These are phyloP conservation scores for Crithidia fasciculata DNA, from an alignment of 208 protist species.

Conservation along the genomic window DNA sequence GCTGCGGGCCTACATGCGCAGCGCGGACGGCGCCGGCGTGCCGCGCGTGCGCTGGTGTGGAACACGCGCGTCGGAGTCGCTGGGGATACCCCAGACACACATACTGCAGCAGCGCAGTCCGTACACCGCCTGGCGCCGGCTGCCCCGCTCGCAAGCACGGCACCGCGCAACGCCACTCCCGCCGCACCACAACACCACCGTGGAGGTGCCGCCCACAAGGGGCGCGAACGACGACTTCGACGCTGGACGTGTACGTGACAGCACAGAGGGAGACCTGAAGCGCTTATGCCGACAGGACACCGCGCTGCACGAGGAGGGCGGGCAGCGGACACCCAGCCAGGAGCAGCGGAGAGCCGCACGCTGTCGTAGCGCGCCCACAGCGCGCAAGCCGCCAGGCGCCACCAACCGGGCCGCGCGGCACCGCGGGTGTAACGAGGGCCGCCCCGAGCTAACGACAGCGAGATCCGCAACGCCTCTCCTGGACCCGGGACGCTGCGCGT, in stretches of 20 bases:
- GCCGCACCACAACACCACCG: neutral
- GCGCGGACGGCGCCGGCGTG: neutral
- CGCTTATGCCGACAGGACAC: neutral
- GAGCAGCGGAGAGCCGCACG: neutral
- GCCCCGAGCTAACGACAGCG: conserved; percentile 13
- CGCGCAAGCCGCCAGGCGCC: neutral
- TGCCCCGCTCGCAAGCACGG: neutral
- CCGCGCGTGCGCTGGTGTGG: conserved; percentile 28
- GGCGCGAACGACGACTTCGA: neutral
- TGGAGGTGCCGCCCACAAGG: neutral
- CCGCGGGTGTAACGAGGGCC: conserved; percentile 15
- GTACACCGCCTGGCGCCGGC: neutral
- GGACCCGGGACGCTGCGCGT: neutral
- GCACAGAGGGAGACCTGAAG: neutral
- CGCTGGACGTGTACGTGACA: neutral
- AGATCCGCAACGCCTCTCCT: conserved; percentile 6
- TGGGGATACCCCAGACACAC: conserved; percentile 14
- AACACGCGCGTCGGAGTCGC: conserved; percentile 19
- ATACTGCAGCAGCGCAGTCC: conserved; percentile 22
- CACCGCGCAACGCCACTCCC: too few relatives aligned
- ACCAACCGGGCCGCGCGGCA: neutral
- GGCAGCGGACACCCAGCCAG: neutral
- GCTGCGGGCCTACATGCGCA: conserved; percentile 4
- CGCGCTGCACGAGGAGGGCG: neutral
- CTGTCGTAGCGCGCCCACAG: too few relatives aligned